A percentile compares a stretch with the other conserved stretches of the same genome.
Conservation (phyloP, 2,329 filamentous ascomycete species). For the Colletotrichum liriopes region DNA sequence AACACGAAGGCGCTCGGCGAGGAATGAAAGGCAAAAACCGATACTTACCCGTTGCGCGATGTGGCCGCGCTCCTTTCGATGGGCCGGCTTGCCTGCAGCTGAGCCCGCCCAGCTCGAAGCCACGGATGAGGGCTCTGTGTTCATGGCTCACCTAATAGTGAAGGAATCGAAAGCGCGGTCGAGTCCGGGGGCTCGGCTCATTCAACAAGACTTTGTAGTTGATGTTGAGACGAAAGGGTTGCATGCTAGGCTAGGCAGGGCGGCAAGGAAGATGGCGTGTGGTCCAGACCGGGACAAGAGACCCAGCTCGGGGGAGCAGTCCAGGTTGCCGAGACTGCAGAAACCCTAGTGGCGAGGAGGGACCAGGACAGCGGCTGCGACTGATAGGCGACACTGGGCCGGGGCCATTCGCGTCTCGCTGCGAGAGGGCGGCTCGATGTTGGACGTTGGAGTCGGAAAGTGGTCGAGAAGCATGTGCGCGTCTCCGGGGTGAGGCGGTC, state of each 20-base stretch:
- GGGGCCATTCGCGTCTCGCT: slow-evolving; percentile 8
- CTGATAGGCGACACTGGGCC: slow-evolving; percentile 7
- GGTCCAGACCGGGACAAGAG: slow-evolving; percentile 13
- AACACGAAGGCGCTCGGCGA: neutral
- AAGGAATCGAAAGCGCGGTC: slow-evolving; percentile 14
- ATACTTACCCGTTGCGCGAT: slow-evolving; percentile 57
- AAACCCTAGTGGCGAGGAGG: slow-evolving; percentile 17
- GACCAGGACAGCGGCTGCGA: slow-evolving; percentile 1
- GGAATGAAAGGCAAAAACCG: neutral
- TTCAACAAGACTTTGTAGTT: slow-evolving; percentile 31
- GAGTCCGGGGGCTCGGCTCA: slow-evolving; percentile 5
- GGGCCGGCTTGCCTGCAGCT: slow-evolving; percentile 49
- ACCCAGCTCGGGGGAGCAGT: neutral
- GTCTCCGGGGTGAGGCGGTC: neutral
- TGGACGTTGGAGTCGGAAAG: slow-evolving; percentile 3
- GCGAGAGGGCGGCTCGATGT: neutral
- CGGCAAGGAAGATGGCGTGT: neutral
- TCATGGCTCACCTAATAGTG: slow-evolving; percentile 44
- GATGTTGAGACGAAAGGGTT: slow-evolving; percentile 18
- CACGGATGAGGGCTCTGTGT: slow-evolving; percentile 34
- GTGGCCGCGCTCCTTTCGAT: slow-evolving; percentile 56
- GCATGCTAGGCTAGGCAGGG: slow-evolving; percentile 22
- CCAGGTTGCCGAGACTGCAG: neutral
- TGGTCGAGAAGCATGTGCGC: neutral
- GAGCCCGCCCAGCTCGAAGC: slow-evolving; percentile 54